phyloP scores from a whole-genome alignment of 305 asterid genomes.

The Fraxinus xanthoxyloides region DNA sequence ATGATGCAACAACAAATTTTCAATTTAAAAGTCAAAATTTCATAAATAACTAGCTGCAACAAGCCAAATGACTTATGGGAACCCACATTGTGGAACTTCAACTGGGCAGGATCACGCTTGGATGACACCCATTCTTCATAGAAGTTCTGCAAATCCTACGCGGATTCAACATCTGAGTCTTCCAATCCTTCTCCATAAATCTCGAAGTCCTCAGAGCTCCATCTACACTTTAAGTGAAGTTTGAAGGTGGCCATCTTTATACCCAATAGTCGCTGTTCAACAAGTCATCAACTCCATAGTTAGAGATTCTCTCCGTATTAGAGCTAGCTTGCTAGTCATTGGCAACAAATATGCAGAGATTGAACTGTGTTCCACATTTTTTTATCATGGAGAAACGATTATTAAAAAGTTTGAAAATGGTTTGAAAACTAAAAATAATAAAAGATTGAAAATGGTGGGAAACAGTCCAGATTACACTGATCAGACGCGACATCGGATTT shows the following conservation, averaged over 20 bases:
- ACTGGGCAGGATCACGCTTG: background rate
- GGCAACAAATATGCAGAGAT: background rate
- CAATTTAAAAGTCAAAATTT: background rate
- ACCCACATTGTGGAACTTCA: background rate
- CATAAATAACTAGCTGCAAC: background rate
- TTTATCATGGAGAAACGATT: background rate
- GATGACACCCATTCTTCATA: background rate
- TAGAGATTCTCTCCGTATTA: background rate
- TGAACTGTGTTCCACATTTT: background rate
- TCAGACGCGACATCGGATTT: background rate
- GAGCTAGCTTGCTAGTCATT: background rate
- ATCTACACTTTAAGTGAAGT: conserved; percentile 68
- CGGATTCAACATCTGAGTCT: conserved; percentile 75
- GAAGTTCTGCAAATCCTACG: conserved; percentile 23
- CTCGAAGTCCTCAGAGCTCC: conserved; percentile 77
- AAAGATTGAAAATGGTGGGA: background rate
- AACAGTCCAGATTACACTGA: background rate
- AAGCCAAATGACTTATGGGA: background rate
- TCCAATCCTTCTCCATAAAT: conserved; percentile 58
- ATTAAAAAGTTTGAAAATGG: background rate
- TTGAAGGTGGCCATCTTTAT: conserved; percentile 92
- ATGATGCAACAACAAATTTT: background rate
- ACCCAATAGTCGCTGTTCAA: conserved; percentile 66
- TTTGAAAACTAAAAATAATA: background rate
- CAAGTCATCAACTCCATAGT: background rate